A percentile compares a stretch with the other conserved stretches of the same genome.
These are phyloP conservation scores for Lichtheimia hyalospora DNA, from an alignment of 371 early-diverging fungal species.

Conservation along the genomic window DNA sequence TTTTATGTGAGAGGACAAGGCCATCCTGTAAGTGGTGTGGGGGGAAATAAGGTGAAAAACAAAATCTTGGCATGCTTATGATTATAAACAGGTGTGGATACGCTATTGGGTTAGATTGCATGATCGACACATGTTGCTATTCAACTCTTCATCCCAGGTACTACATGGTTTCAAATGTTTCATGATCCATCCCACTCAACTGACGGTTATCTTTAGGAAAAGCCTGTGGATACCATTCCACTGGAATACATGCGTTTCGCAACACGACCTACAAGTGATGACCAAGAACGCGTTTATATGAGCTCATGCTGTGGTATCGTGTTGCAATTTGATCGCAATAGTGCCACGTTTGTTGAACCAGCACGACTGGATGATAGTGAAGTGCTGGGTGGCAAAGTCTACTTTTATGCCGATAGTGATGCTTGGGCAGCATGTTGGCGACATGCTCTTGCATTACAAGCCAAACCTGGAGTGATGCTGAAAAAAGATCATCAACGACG, in stretches of 20 bases:
- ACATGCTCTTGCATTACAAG: not conserved
- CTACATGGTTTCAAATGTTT: too few species aligned
- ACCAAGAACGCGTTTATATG: constrained; percentile 9
- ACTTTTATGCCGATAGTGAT: constrained; percentile 12
- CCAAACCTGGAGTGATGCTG: not conserved
- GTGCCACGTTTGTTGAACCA: constrained; percentile 3
- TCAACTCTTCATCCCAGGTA: constrained; percentile 12
- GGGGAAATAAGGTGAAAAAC: not conserved
- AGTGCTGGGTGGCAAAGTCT: constrained; percentile 13
- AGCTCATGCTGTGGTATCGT: constrained; percentile 7
- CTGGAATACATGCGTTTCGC: constrained; percentile 1
- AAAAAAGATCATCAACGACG: not conserved
- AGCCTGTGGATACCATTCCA: constrained; percentile 5
- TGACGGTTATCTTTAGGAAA: not conserved
- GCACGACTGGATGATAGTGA: constrained; percentile 14
- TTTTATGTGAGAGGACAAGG: constrained; percentile 26
- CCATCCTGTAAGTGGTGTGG: constrained; percentile 29
- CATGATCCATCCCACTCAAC: not conserved
- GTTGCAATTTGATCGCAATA: constrained; percentile 4
- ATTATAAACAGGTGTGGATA: constrained; percentile 11
- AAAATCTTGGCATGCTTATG: not conserved
- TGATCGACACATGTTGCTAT: constrained; percentile 1
- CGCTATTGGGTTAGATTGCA: constrained; percentile 15
- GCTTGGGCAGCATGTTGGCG: constrained; percentile 6
- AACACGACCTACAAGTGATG: constrained; percentile 10